A percentile compares a stretch with the other conserved stretches of the same genome.
Evolutionary conservation across 345 rosid genomes (phyloP).

Genomic region (Acer campestre): DNA sequence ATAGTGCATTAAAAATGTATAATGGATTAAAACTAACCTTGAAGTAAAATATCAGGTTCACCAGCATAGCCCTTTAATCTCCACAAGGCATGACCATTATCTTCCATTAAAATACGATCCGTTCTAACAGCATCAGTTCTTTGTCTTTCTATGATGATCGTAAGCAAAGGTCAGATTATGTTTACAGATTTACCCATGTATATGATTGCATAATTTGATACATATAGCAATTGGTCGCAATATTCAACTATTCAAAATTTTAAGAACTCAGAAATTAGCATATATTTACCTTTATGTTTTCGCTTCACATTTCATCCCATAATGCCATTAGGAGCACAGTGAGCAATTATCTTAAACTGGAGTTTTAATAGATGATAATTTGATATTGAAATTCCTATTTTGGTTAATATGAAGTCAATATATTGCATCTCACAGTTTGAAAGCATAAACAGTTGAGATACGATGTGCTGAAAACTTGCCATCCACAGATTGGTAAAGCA

Average conservation of each 20-base stretch:
- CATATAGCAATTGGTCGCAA: neutral
- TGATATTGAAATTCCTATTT: neutral
- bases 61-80: slow-evolving; percentile 45
- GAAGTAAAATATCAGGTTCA: slow-evolving; percentile 56
- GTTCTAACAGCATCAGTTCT: slow-evolving; percentile 73
- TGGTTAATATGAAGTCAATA: neutral
- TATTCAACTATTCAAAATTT: neutral
- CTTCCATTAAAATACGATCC: slow-evolving; percentile 51
- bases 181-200: neutral
- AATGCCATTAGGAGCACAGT: neutral
- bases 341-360: neutral
- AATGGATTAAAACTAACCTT: slow-evolving; percentile 51
- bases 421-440: slow-evolving; percentile 1
- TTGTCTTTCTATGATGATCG: slow-evolving; percentile 37
- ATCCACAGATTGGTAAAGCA: neutral
- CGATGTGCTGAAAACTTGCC: neutral
- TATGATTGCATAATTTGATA: neutral
- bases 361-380: neutral
- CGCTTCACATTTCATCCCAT: neutral
- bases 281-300: neutral
- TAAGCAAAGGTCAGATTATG: slow-evolving; percentile 4
- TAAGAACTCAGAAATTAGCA: neutral
- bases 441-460: neutral
- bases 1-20: neutral
- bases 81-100: slow-evolving; percentile 64